phyloP scores from a whole-genome alignment of 225 moss, liverwort and hornwort genomes.

The Sphagnum contortum region DNA sequence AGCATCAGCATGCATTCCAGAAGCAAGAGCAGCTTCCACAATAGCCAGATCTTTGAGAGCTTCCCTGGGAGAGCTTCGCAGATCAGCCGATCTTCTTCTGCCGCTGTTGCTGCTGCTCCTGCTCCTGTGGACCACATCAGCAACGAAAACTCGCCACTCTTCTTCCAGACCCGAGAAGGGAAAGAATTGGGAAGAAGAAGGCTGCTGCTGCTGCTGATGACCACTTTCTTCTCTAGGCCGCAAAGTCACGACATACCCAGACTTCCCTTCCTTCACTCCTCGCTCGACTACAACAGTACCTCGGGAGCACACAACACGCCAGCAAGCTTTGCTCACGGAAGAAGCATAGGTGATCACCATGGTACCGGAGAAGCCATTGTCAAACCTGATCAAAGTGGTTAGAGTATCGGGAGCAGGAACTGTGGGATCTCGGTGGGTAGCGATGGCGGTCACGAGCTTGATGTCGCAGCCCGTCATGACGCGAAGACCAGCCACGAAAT shows the following conservation, averaged over 20 bases:
- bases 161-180: conserved; percentile 38
- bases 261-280: conserved; percentile 31
- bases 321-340: conserved; percentile 60
- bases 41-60: conserved; percentile 49
- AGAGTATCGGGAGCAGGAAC: conserved; percentile 79
- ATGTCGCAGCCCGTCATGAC: conserved; percentile 64
- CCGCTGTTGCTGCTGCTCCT: neutral
- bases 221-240: conserved; percentile 22
- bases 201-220: too few relatives aligned
- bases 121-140: conserved; percentile 22
- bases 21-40: conserved; percentile 53
- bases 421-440: conserved; percentile 53
- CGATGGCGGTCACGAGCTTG: conserved; percentile 52
- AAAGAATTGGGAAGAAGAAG: conserved; percentile 12
- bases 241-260: conserved; percentile 47
- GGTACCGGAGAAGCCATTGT: conserved; percentile 76
- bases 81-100: conserved; percentile 7
- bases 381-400: conserved; percentile 68
- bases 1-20: conserved; percentile 40
- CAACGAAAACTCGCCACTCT: conserved; percentile 35
- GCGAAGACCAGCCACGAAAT: conserved; percentile 83
- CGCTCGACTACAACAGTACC: conserved; percentile 89
- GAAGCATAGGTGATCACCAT: conserved; percentile 82
- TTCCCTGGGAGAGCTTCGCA: conserved; percentile 41
- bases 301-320: conserved; percentile 69